phyloP scores from a whole-genome alignment of 106 monocot species.

The Ottelia alismoides region DNA sequence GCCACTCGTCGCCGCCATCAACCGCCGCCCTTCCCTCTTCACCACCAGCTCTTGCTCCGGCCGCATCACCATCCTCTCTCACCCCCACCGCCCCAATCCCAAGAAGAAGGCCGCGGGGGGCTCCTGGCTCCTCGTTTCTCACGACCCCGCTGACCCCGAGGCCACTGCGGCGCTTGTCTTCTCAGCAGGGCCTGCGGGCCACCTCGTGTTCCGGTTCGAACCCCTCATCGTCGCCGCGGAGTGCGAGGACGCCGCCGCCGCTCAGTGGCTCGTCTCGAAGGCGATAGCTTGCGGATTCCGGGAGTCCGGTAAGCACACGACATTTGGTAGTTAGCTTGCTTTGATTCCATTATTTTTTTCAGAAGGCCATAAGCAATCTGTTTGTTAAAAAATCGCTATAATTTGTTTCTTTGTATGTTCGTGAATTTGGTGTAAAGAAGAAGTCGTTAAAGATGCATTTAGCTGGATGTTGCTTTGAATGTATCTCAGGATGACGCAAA shows the following conservation, averaged over 20 bases:
- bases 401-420: too few species aligned
- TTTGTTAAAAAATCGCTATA: too few species aligned
- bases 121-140: constrained; percentile 53
- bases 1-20: constrained; percentile 48
- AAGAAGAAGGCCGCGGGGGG: constrained; percentile 90
- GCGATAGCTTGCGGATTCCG: constrained; percentile 65
- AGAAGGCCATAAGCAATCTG: too few species aligned
- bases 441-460: too few species aligned
- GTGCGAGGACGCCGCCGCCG: constrained; percentile 44
- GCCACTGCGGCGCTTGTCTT: constrained; percentile 34
- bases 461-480: too few species aligned
- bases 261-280: constrained; percentile 38
- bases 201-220: constrained; percentile 74
- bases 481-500: too few species aligned
- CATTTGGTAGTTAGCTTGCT: not conserved
- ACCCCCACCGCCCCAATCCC: constrained; percentile 1
- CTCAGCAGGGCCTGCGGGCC: not conserved
- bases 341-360: not conserved
- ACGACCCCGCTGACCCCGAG: constrained; percentile 51
- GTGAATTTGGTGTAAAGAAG: too few species aligned
- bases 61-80: constrained; percentile 62
- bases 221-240: constrained; percentile 73
- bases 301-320: constrained; percentile 56
- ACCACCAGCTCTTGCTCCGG: constrained; percentile 93
- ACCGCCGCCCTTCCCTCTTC: constrained; percentile 49